Evolutionary conservation across 768 basidiomycete genomes (phyloP), one percentile per base, ranked within the genome.

Genomic region (Rhizopogon salebrosus): DNA sequence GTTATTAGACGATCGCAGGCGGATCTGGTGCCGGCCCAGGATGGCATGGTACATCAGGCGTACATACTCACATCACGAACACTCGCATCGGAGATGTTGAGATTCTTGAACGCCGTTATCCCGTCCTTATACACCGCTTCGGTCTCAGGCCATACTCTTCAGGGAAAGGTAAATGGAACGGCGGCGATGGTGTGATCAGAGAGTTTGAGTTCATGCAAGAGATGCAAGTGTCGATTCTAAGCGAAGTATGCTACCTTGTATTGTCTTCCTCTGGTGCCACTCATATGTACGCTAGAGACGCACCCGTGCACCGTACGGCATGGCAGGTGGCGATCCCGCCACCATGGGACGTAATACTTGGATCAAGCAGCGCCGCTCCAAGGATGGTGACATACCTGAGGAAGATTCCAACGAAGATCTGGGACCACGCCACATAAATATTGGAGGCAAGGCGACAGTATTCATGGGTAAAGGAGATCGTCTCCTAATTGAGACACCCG

Each of bases 1-100:
- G 20, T 43, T 59, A 27, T 51, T 59, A 93, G 89, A 98, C 95
- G 0, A 93, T 97, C 51, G 92, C 91, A 3, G 95, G 94, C 7
- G 95, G 95, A 20, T 90, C 89, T 4, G 95, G 95, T 4, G 93
- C 95, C 0, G 94, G 95, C 0, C 85, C 89, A 2, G 67, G 69
- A 9, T 95, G 93, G 94, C 84, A 94, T 61, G 95, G 95, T 3
- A 92, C 92, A 14, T 90, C 89, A 23, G 94, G 94, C 6, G 89
- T 95, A 2, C 94, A 95, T 66, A 93, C 92, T 2, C 91, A 94
- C 63, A 93, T 93, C 60, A 94, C 94, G 0, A 94, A 93, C 67
- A 93, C 92, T 9, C 83, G 92, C 10, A 94, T 94, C 39, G 92
- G 92, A 20, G 95, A 98, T 60, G 86, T 94, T 34, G 95, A 98